These are phyloP conservation scores for Bromus sterilis DNA, from an alignment of 176 grass and related monocot genomes.

Conservation along the genomic window DNA sequence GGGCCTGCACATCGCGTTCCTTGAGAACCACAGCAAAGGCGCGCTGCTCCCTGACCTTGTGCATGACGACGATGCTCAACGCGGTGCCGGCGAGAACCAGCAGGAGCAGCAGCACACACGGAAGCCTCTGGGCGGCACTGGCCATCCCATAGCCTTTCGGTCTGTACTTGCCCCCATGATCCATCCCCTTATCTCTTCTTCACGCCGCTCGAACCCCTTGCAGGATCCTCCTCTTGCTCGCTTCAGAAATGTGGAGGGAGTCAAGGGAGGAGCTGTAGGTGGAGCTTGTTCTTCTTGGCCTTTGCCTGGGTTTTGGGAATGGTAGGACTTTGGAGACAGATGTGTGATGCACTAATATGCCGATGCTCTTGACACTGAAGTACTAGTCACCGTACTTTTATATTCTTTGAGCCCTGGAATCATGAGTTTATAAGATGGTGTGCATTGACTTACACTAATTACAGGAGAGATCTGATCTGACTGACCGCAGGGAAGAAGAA, in stretches of 20 bases:
- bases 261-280: not conserved
- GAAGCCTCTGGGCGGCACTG: constrained; percentile 31
- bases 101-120: constrained; percentile 45
- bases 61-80: constrained; percentile 48
- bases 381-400: not conserved
- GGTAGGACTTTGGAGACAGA: not conserved
- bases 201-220: not conserved
- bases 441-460: constrained; percentile 22
- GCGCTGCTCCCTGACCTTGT: constrained; percentile 71
- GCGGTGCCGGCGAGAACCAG: constrained; percentile 39
- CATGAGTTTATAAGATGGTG: not conserved
- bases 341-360: constrained; percentile 14
- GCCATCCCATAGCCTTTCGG: constrained; percentile 17
- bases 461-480: not conserved
- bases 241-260: not conserved
- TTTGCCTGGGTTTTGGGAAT: constrained; percentile 10
- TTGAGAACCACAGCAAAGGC: constrained; percentile 38
- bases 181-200: not conserved
- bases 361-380: constrained; percentile 1
- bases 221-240: constrained; percentile 10
- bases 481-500: not conserved
- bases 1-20: constrained; percentile 54
- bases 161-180: constrained; percentile 49
- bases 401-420: constrained; percentile 11
- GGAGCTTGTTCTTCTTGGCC: not conserved